Evolutionary conservation across 2,329 filamentous ascomycete species (phyloP).

Genomic region (Metarhizium album): DNA sequence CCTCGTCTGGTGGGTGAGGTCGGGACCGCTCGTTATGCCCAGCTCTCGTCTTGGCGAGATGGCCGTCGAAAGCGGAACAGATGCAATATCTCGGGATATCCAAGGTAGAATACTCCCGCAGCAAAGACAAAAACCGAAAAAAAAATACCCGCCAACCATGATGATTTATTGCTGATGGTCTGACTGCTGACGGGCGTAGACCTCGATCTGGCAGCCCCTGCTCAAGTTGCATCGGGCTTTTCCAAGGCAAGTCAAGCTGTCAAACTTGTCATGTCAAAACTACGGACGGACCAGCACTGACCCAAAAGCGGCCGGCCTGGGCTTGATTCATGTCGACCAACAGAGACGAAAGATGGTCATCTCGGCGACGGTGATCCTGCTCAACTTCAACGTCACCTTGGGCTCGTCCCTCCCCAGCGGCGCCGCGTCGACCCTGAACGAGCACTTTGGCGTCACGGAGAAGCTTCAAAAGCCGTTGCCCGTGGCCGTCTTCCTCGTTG

Average conservation of each 20-base stretch:
- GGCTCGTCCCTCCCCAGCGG: constrained; percentile 8
- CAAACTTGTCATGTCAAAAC: too few species aligned
- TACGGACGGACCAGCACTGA: too few species aligned
- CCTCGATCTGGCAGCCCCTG: background rate
- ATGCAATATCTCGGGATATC: background rate
- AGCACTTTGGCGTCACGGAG: constrained; percentile 6
- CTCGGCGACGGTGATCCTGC: background rate
- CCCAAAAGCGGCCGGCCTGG: background rate
- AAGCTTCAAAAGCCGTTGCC: constrained; percentile 6
- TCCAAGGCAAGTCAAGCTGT: background rate
- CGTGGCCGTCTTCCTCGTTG: constrained; percentile 7
- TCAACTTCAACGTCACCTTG: constrained; percentile 8
- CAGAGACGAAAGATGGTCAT: background rate
- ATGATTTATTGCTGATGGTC: background rate
- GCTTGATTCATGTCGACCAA: background rate
- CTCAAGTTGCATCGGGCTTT: background rate
- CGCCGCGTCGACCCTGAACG: constrained; percentile 3
- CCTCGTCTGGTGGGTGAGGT: too few species aligned
- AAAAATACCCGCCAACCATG: too few species aligned
- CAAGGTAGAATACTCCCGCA: background rate
- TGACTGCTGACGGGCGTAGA: background rate
- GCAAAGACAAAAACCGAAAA: background rate
- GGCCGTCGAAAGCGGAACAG: background rate
- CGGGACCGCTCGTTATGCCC: background rate
- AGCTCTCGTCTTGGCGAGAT: background rate